Evolutionary conservation across 768 basidiomycete genomes (phyloP).

Genomic region (Podaxis sp.): DNA sequence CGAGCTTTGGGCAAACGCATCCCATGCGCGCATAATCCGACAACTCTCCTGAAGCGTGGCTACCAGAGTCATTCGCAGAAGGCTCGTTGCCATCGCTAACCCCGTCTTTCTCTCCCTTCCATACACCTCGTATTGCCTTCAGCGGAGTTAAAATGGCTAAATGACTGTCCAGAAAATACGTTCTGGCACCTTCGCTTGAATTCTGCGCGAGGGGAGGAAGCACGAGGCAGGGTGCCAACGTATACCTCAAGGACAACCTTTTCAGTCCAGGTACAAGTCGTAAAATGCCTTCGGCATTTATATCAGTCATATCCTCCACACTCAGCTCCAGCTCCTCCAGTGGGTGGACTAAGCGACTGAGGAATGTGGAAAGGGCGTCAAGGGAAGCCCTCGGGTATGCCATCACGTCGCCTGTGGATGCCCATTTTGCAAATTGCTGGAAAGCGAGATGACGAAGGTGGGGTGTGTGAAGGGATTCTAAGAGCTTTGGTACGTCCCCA

Average conservation of each 20-base stretch:
- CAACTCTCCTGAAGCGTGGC: neutral
- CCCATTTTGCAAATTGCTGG: neutral
- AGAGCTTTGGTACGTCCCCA: neutral
- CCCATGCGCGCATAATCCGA: too few species aligned
- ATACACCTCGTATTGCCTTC: too few species aligned
- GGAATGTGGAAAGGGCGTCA: neutral
- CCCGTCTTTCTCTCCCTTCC: neutral
- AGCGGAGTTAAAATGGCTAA: neutral
- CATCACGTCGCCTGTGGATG: fast-evolving
- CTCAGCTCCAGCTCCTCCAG: conserved; percentile 1
- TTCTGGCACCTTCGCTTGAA: too few species aligned
- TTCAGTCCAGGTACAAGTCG: conserved; percentile 2
- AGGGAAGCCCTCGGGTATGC: neutral
- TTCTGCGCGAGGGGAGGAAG: too few species aligned
- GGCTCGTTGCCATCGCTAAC: too few species aligned
- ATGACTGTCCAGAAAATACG: neutral
- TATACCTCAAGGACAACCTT: neutral
- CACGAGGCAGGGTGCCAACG: too few species aligned
- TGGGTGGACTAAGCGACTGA: neutral
- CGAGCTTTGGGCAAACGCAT: conserved; percentile 4
- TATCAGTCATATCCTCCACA: too few species aligned
- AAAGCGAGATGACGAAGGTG: neutral
- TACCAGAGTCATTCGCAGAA: too few species aligned
- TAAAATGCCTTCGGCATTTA: neutral
- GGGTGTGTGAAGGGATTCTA: neutral